Evolutionary conservation across 202 grass and related monocot species (phyloP).

Genomic region (Carex arenaria): DNA sequence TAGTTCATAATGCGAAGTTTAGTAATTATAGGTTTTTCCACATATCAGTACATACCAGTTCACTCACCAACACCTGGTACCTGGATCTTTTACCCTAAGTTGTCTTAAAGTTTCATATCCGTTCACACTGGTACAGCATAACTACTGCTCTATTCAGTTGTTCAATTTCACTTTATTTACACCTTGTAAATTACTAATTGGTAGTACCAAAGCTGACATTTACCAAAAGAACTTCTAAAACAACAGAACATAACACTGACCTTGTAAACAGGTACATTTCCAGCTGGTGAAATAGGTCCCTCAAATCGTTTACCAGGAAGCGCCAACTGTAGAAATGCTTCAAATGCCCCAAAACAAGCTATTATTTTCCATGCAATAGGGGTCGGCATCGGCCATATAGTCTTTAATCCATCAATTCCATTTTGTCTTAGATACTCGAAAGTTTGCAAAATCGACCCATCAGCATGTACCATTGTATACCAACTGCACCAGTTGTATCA

Average conservation of each 20-base stretch:
- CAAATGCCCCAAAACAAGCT: constrained; percentile 79
- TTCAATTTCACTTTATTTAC: not conserved
- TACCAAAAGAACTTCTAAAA: not conserved
- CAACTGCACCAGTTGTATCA: constrained; percentile 43
- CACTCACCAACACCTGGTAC: not conserved
- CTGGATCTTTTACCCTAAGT: not conserved
- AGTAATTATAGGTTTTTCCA: not conserved
- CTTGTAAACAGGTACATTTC: constrained; percentile 93
- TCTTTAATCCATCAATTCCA: constrained; percentile 64
- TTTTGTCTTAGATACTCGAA: constrained; percentile 63
- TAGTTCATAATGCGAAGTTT: not conserved
- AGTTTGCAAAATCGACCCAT: constrained; percentile 71
- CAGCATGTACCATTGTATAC: constrained; percentile 93
- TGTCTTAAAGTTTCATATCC: not conserved
- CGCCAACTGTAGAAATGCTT: constrained; percentile 79
- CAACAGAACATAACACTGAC: constrained; percentile 25
- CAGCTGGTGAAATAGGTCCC: constrained; percentile 61
- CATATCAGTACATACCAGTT: not conserved
- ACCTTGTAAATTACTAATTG: not conserved
- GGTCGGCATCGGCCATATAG: constrained; percentile 73
- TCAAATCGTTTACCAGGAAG: constrained; percentile 86
- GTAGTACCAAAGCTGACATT: not conserved
- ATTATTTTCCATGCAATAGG: constrained; percentile 81
- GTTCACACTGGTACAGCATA: not conserved
- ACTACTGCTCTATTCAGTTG: not conserved